phyloP scores from a whole-genome alignment of 2,329 filamentous ascomycete genomes.

The Pestalotiopsis sp. region DNA sequence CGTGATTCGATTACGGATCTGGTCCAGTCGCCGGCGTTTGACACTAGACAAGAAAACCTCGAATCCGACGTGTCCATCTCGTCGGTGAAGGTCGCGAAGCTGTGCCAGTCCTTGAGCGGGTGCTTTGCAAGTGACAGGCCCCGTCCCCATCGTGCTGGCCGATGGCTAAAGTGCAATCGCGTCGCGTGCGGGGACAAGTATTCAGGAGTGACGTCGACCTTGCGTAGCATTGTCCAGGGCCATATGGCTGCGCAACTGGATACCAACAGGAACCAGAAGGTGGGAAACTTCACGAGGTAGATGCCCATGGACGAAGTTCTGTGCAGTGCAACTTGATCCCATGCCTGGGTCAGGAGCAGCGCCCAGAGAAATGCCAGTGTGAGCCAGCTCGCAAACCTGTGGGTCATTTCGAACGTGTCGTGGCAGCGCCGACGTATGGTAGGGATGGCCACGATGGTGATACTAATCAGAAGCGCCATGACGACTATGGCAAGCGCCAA shows the following conservation, averaged over 20 bases:
- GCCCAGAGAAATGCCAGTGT: background rate
- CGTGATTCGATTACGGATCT: constrained; percentile 63
- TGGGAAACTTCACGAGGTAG: constrained; percentile 41
- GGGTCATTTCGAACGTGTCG: constrained; percentile 71
- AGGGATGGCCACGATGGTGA: constrained; percentile 68
- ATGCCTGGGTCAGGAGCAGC: background rate
- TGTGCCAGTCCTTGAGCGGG: constrained; percentile 74
- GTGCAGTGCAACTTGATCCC: background rate
- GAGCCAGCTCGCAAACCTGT: constrained; percentile 73
- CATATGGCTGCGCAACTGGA: constrained; percentile 69
- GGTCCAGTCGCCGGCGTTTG: constrained; percentile 81
- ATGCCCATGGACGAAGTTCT: background rate
- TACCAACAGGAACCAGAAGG: constrained; percentile 69
- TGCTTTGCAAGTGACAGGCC: constrained; percentile 64
- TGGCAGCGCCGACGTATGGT: constrained; percentile 64
- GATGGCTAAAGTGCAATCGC: constrained; percentile 70
- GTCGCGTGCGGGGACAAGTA: constrained; percentile 74
- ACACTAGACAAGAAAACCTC: constrained; percentile 69
- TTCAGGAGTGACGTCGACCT: constrained; percentile 67
- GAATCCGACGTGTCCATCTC: constrained; percentile 38
- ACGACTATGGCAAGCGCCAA: constrained; percentile 52
- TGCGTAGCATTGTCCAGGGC: constrained; percentile 75
- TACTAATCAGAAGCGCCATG: constrained; percentile 56
- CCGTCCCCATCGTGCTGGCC: constrained; percentile 58
- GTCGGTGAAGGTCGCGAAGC: constrained; percentile 74